Conservation (phyloP, 2,329 filamentous ascomycete species). For the Triangularia verruculosa region DNA sequence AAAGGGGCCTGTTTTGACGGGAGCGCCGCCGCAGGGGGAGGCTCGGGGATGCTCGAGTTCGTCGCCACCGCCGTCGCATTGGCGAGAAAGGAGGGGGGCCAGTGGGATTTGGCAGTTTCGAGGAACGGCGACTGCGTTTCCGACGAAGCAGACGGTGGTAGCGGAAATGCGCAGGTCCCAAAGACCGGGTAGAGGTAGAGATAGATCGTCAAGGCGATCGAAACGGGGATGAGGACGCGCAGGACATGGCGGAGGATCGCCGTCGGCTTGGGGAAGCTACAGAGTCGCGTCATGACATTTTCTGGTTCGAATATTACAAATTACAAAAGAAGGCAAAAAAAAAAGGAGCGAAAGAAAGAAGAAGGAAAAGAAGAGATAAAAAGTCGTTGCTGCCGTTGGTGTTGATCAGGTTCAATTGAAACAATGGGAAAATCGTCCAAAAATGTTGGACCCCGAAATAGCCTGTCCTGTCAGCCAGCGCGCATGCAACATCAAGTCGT, state of each 20-base stretch:
- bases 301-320: not conserved
- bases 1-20: conserved; percentile 62
- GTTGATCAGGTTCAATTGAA: not conserved
- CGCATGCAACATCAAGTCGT: not conserved
- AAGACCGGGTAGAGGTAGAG: conserved; percentile 87
- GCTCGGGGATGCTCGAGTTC: not conserved
- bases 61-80: conserved; percentile 21
- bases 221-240: conserved; percentile 60
- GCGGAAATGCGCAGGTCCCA: conserved; percentile 75
- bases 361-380: not conserved
- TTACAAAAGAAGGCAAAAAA: not conserved
- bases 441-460: not conserved
- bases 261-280: conserved; percentile 33
- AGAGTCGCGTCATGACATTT: conserved; percentile 44
- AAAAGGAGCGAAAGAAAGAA: not conserved
- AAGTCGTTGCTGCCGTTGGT: not conserved
- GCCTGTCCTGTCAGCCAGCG: not conserved
- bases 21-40: conserved; percentile 15
- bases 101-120: conserved; percentile 43
- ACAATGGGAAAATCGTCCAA: not conserved
- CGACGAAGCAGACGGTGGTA: conserved; percentile 35
- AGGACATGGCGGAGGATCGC: conserved; percentile 55
- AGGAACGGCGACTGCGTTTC: conserved; percentile 33
- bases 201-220: conserved; percentile 68
- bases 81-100: conserved; percentile 26